phyloP scores from a whole-genome alignment of 2,329 filamentous ascomycete genomes.

The Xylaria sp. region DNA sequence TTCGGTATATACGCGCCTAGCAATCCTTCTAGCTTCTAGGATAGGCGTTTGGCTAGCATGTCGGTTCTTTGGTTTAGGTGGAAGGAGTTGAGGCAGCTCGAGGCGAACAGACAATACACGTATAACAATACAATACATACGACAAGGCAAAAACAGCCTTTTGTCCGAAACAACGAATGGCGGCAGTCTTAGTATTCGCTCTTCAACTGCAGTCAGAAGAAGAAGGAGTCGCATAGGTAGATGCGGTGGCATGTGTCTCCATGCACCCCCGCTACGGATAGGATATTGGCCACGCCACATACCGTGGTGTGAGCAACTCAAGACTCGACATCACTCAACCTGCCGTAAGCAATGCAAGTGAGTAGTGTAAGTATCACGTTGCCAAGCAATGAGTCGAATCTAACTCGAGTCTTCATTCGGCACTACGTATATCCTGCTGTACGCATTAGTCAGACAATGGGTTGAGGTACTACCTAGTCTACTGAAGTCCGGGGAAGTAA shows the following conservation, averaged over 20 bases:
- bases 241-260: not conserved
- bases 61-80: not conserved
- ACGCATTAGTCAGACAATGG: not conserved
- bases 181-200: not conserved
- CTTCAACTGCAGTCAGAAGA: constrained; percentile 3
- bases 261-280: constrained; percentile 4
- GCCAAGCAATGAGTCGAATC: not conserved
- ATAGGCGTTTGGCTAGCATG: too few relatives aligned
- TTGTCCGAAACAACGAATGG: constrained; percentile 20
- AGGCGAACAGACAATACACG: not conserved
- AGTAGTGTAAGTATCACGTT: not conserved
- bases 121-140: too few relatives aligned
- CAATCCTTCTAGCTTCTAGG: too few relatives aligned
- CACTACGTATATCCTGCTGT: not conserved
- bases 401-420: not conserved
- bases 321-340: not conserved
- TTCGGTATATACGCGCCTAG: too few relatives aligned
- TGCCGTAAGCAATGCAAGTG: not conserved
- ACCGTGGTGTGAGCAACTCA: not conserved
- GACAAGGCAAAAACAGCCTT: constrained; percentile 4
- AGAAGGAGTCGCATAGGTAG: not conserved
- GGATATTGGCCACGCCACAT: not conserved
- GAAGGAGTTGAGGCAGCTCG: not conserved
- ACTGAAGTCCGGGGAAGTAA: not conserved
- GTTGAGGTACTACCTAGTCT: not conserved